These are phyloP conservation scores for Colletotrichum shisoi DNA, from an alignment of 2,329 filamentous ascomycete genomes.

Conservation along the genomic window DNA sequence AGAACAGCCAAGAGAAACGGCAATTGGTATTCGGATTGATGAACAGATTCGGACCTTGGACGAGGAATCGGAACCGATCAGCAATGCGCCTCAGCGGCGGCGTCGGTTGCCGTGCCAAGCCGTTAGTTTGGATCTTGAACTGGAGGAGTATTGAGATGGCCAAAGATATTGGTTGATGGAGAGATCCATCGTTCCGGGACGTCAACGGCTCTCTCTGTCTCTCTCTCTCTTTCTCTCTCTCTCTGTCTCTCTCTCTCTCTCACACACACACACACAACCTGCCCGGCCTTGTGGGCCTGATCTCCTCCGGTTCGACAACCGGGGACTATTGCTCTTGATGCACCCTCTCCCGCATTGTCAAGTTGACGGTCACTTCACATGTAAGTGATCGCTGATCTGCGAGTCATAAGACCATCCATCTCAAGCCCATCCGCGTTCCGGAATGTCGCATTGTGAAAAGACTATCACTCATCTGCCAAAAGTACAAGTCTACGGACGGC, in stretches of 20 bases:
- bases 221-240: no score
- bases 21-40: constrained; percentile 9
- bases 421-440: constrained; percentile 6
- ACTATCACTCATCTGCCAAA: constrained; percentile 17
- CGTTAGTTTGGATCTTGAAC: constrained; percentile 31
- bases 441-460: constrained; percentile 15
- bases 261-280: no score
- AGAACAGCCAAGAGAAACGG: neutral
- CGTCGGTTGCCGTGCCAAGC: constrained; percentile 23
- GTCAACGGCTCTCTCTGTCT: no score
- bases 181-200: neutral
- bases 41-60: neutral
- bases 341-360: constrained; percentile 12
- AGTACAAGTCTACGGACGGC: neutral
- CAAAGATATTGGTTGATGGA: neutral
- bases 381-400: constrained; percentile 22
- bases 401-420: constrained; percentile 19
- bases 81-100: neutral
- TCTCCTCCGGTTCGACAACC: constrained; percentile 18
- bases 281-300: neutral
- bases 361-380: constrained; percentile 22
- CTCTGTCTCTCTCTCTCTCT: no score
- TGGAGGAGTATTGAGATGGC: neutral
- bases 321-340: neutral
- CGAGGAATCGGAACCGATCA: neutral